Evolutionary conservation across 202 grass and related monocot species (phyloP), one percentile per base, ranked within the genome.

Genomic region (Schoenoplectus tabernaemontani): DNA sequence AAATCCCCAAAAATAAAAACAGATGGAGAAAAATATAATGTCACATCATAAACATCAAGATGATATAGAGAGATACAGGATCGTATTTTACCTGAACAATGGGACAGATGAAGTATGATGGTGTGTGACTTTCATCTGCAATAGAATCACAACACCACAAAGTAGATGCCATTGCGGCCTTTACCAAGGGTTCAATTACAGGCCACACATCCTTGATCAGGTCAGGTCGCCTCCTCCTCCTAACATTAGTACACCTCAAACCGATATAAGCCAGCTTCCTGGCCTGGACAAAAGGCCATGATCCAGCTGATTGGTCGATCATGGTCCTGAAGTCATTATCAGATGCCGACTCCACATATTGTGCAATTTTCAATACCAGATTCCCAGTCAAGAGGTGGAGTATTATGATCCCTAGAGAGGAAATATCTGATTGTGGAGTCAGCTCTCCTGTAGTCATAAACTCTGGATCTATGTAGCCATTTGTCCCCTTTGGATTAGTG

Each of bases 241-340:
- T 81, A 59, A 93, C 64, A 23, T 92, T 84, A 23, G 79, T 83
- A 63, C 94, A 93, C 62, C 83, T 85, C 77, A 97, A 39, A 26
- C 89, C 94, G 41, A 93, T 74, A 78, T 90, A 86, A 79, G 90
- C 93, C 57, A 97, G 60, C 50, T 92, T 86, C 80, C 90, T 87
- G 23, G 91, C 91, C 36, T 93, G 84, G 59, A 84, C 46, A 90
- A 90, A 97, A 58, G 91, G 91, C 94, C 94, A 97, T 32, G 86
- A 87, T 16, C 91, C 87, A 74, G 94, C 89, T 9, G 87, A 92
- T 57, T 28, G 54, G 77, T 92, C 91, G 50, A 97, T 77, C 48
- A 90, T 84, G 24, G 57, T 28, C 46, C 82, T 83, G 43, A 90
- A 57, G 34, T 84, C 74, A 26, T 88, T 83, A 26, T 89, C 87